A percentile compares a stretch with the other conserved stretches of the same genome.
phyloP scores from a whole-genome alignment of 306 rosid species.

The Morella rubra region DNA sequence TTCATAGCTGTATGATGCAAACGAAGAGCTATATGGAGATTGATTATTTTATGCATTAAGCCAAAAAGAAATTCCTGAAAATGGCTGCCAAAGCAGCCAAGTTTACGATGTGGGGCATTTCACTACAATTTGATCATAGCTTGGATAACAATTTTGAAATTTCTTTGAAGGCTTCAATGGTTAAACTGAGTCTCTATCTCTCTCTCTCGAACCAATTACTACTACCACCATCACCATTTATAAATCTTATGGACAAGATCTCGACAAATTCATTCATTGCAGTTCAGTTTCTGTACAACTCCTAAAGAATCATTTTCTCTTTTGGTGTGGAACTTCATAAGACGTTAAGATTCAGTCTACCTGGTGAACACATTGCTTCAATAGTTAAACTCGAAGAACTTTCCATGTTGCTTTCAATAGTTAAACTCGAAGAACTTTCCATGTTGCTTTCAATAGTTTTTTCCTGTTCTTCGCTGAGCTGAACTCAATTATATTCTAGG shows the following conservation, averaged over 20 bases:
- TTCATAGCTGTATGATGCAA: too few species aligned
- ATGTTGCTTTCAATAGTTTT: background rate
- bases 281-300: background rate
- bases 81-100: background rate
- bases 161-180: too few species aligned
- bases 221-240: background rate
- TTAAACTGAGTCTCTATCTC: background rate
- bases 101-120: too few species aligned
- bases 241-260: background rate
- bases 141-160: too few species aligned
- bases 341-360: background rate
- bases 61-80: background rate
- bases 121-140: too few species aligned
- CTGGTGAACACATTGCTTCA: background rate
- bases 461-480: constrained; percentile 6
- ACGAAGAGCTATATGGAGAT: background rate
- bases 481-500: constrained; percentile 33
- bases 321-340: background rate
- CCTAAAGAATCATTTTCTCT: background rate
- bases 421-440: background rate
- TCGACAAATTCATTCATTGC: background rate
- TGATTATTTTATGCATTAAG: background rate
- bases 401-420: background rate
- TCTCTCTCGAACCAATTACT: background rate
- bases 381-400: background rate